phyloP scores from a whole-genome alignment of 1,284 basidiomycete genomes.

The Pseudozyma thailandica region DNA sequence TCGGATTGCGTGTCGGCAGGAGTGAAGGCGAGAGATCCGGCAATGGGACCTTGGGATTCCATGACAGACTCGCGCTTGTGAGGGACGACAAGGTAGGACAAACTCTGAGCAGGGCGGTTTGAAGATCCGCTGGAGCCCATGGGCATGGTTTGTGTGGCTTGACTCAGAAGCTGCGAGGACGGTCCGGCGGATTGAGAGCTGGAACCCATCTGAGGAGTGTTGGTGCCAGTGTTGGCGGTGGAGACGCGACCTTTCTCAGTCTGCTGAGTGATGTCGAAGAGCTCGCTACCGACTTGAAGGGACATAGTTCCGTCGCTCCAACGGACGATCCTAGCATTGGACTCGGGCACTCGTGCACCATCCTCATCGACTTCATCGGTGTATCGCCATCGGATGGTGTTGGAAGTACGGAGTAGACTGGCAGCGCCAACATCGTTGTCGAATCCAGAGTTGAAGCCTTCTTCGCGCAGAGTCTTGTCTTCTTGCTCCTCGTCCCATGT shows the following conservation, averaged over 20 bases:
- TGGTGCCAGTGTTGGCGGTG: conserved; percentile 39
- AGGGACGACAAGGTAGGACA: conserved; percentile 85
- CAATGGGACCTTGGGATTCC: conserved; percentile 83
- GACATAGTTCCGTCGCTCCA: conserved; percentile 92
- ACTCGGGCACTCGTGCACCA: conserved; percentile 79
- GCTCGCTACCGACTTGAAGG: conserved; percentile 83
- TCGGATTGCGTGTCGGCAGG: conserved; percentile 89
- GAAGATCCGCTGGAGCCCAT: conserved; percentile 48
- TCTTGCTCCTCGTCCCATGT: conserved; percentile 58
- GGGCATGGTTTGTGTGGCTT: conserved; percentile 46
- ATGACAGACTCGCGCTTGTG: conserved; percentile 85
- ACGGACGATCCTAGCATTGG: conserved; percentile 84
- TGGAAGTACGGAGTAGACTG: conserved; percentile 78
- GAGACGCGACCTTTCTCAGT: conserved; percentile 49
- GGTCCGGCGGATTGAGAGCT: conserved; percentile 35
- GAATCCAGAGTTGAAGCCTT: conserved; percentile 72
- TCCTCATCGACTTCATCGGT: conserved; percentile 73
- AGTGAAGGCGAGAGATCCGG: conserved; percentile 82
- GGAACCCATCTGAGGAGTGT: conserved; percentile 36
- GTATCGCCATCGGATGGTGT: conserved; percentile 91
- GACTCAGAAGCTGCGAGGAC: conserved; percentile 34
- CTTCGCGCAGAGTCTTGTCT: conserved; percentile 47
- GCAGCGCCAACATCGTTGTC: conserved; percentile 67
- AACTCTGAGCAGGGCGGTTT: conserved; percentile 42
- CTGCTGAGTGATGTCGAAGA: conserved; percentile 78